These are phyloP conservation scores for Scutellaria baicalensis DNA, from an alignment of 257 asterid species.

Conservation along the genomic window DNA sequence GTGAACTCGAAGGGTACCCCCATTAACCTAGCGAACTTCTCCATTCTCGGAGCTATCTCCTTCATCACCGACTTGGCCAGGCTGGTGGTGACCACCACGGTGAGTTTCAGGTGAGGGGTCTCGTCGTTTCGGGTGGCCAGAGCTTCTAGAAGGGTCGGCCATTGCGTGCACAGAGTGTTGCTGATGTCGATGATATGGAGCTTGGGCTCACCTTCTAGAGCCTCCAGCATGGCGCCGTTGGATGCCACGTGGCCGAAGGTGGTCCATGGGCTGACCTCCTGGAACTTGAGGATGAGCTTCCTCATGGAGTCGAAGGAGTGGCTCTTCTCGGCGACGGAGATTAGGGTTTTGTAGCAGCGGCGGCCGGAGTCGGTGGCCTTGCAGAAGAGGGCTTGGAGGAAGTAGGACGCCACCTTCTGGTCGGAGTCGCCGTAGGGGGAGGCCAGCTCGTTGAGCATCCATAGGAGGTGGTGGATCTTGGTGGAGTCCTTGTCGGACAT, in stretches of 20 bases:
- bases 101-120: constrained; percentile 65
- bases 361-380: constrained; percentile 67
- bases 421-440: constrained; percentile 95
- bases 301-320: constrained; percentile 61
- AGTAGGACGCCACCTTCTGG: constrained; percentile 72
- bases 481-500: constrained; percentile 52
- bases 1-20: constrained; percentile 89
- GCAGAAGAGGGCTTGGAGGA: constrained; percentile 77
- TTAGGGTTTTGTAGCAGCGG: constrained; percentile 59
- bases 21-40: constrained; percentile 84
- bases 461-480: constrained; percentile 67
- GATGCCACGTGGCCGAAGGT: constrained; percentile 94
- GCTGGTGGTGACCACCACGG: constrained; percentile 42
- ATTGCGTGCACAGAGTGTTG: constrained; percentile 82
- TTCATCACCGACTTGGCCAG: constrained; percentile 48
- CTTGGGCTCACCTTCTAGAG: constrained; percentile 57
- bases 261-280: constrained; percentile 95
- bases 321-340: constrained; percentile 45
- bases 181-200: constrained; percentile 79
- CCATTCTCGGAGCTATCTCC: constrained; percentile 74
- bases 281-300: constrained; percentile 57
- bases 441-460: constrained; percentile 91
- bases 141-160: constrained; percentile 89
- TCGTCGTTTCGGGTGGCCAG: constrained; percentile 75
- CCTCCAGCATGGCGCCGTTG: constrained; percentile 84